phyloP scores from a whole-genome alignment of 305 asterid genomes.

The Rubia peregrina region DNA sequence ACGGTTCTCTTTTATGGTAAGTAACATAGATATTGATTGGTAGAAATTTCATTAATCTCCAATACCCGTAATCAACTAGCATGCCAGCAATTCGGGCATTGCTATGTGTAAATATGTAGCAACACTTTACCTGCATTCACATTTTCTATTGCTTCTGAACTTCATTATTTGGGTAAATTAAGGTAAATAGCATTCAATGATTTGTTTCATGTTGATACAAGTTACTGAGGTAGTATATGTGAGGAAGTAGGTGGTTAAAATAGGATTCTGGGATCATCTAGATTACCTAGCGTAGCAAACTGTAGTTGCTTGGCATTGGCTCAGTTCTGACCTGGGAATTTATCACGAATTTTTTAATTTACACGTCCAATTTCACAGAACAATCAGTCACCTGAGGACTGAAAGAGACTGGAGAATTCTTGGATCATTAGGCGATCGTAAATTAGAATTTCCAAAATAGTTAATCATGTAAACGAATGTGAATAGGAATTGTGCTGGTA shows the following conservation, averaged over 20 bases:
- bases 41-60: neutral
- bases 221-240: neutral
- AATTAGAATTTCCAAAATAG: neutral
- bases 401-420: conserved; percentile 30
- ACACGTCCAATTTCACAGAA: neutral
- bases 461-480: conserved; percentile 28
- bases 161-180: neutral
- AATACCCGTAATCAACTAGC: neutral
- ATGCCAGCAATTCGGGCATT: neutral
- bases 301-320: conserved; percentile 10
- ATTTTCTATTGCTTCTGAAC: neutral
- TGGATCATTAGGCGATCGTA: conserved; percentile 35
- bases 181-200: neutral
- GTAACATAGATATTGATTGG: conserved; percentile 1
- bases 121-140: neutral
- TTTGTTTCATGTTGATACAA: neutral
- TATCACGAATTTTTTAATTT: neutral
- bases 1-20: conserved; percentile 3
- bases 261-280: neutral
- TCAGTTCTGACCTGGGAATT: neutral
- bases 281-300: conserved; percentile 14
- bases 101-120: too few relatives aligned
- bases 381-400: conserved; percentile 15
- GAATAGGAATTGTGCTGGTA: conserved; percentile 26
- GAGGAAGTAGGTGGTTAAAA: neutral